Percentiles rank a stretch among this genome's conserved stretches.
Evolutionary conservation across 2,329 filamentous ascomycete species (phyloP).

Genomic region (Apiospora rasikravindrae): DNA sequence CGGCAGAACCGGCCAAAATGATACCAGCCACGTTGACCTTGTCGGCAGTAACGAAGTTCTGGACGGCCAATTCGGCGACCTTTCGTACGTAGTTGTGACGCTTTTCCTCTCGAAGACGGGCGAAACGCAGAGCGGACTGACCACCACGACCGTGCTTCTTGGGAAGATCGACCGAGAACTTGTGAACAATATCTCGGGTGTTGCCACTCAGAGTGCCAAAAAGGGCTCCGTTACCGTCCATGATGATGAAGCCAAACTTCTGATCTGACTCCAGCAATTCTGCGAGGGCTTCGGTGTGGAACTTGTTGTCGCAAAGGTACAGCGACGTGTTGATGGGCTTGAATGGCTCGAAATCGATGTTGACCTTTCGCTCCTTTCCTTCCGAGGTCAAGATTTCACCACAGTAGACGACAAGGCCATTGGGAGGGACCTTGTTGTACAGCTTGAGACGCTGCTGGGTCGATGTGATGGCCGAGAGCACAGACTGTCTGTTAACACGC

Average conservation of each 20-base stretch:
- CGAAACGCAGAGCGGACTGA: slow-evolving; percentile 98
- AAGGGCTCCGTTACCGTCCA: slow-evolving; percentile 98
- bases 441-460: slow-evolving; percentile 99
- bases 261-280: slow-evolving; percentile 98
- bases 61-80: slow-evolving; percentile 95
- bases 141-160: slow-evolving; percentile 99
- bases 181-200: slow-evolving; percentile 95
- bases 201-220: slow-evolving; percentile 98
- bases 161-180: slow-evolving; percentile 97
- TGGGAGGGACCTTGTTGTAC: slow-evolving; percentile 98
- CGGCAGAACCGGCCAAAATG: slow-evolving; percentile 94
- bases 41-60: slow-evolving; percentile 98
- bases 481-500: slow-evolving; percentile 96
- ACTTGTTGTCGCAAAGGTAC: slow-evolving; percentile 99
- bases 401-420: slow-evolving; percentile 97
- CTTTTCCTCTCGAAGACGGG: slow-evolving; percentile 98
- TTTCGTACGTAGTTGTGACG: slow-evolving; percentile 99
- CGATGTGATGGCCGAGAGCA: slow-evolving; percentile 96
- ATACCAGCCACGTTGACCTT: slow-evolving; percentile 97
- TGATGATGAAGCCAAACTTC: slow-evolving; percentile 99
- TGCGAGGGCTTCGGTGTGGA: slow-evolving; percentile 95
- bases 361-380: slow-evolving; percentile 99
- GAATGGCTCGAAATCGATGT: slow-evolving; percentile 99
- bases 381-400: slow-evolving; percentile 99
- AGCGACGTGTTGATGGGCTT: slow-evolving; percentile 99